Conservation (phyloP, 176 grass and related monocot genomes). For the Aegilops umbellulata region DNA sequence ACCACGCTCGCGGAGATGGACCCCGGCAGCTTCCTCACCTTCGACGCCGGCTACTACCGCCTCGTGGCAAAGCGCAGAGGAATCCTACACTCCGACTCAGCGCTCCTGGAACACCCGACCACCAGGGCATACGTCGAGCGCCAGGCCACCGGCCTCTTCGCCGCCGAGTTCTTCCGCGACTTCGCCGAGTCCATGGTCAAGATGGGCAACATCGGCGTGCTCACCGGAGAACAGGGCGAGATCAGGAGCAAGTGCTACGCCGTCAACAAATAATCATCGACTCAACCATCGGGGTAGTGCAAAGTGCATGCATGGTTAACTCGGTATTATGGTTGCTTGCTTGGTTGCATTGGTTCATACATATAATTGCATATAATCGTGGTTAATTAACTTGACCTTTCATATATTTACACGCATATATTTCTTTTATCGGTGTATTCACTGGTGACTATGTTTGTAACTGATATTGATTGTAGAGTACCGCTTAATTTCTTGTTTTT, state of each 20-base stretch:
- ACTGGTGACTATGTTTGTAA: not conserved
- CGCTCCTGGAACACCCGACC: constrained; percentile 48
- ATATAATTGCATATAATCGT: constrained; percentile 2
- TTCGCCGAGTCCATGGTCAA: constrained; percentile 60
- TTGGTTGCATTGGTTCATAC: not conserved
- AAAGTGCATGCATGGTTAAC: not conserved
- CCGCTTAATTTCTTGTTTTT: not conserved
- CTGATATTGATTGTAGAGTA: not conserved
- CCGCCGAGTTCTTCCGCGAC: constrained; percentile 50
- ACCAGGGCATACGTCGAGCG: constrained; percentile 58
- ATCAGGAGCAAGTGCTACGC: constrained; percentile 63
- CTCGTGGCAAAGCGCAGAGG: constrained; percentile 50
- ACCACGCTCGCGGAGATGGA: constrained; percentile 78
- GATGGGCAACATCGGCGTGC: constrained; percentile 53
- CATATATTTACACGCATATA: not conserved
- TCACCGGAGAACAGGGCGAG: constrained; percentile 53
- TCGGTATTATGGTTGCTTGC: not conserved
- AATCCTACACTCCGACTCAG: constrained; percentile 65
- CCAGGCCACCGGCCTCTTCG: constrained; percentile 41
- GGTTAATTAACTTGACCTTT: not conserved
- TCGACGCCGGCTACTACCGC: constrained; percentile 77
- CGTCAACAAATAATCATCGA: constrained; percentile 21
- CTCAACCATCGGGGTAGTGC: not conserved
- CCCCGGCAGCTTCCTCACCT: constrained; percentile 75
- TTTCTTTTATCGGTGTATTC: not conserved